These are phyloP conservation scores for Neocatenulostroma microsporum DNA, from an alignment of 2,329 filamentous ascomycete genomes.

Conservation along the genomic window DNA sequence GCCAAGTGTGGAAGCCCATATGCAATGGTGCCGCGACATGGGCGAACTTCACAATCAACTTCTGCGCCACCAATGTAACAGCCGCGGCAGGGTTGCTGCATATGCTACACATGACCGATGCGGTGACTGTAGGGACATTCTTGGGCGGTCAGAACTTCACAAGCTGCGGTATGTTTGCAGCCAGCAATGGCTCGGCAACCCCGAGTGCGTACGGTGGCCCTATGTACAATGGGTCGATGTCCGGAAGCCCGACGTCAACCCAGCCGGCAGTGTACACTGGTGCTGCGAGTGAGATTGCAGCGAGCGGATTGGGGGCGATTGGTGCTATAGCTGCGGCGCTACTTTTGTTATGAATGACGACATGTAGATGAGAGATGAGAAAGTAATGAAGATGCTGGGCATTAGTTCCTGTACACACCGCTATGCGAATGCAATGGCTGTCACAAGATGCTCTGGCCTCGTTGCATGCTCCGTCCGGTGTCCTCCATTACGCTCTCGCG, in stretches of 20 bases:
- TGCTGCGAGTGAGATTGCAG: too few species aligned
- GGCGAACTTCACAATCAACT: conserved; percentile 15
- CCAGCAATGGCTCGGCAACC: conserved; percentile 6
- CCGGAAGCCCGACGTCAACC: neutral
- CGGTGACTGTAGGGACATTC: conserved; percentile 13
- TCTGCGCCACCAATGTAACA: conserved; percentile 15
- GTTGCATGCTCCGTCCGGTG: too few species aligned
- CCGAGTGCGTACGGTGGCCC: neutral
- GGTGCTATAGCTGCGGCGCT: too few species aligned
- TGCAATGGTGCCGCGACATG: conserved; percentile 15
- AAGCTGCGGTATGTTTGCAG: conserved; percentile 12
- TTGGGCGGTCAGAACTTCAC: conserved; percentile 17
- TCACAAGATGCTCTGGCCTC: too few species aligned
- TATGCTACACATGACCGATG: conserved; percentile 12
- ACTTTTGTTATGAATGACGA: too few species aligned
- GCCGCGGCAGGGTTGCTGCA: conserved; percentile 7
- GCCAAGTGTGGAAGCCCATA: conserved; percentile 8
- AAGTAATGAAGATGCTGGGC: too few species aligned
- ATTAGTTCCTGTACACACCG: too few species aligned
- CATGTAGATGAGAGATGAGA: too few species aligned
- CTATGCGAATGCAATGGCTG: too few species aligned
- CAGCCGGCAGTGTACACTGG: neutral
- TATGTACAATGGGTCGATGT: neutral
- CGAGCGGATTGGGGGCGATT: too few species aligned
- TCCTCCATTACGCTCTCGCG: too few species aligned